Base-by-base conservation (phyloP, 345 rosid species). In the Noccaea bulbosa region DNA sequence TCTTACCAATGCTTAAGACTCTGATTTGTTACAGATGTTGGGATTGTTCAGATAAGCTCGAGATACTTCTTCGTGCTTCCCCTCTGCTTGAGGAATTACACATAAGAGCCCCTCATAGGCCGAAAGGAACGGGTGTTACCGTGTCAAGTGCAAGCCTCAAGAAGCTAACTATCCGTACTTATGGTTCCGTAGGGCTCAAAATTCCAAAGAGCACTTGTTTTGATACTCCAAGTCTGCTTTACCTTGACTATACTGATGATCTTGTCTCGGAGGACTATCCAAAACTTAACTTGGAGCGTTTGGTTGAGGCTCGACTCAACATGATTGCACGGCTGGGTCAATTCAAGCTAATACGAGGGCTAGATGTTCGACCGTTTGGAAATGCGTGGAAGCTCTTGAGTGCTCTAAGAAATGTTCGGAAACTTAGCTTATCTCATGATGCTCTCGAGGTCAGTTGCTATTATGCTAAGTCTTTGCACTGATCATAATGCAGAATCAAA, bases 381-480 rank as follows among this genome's bases (percentile, higher is more conserved):
- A 46, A 46, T 15, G 51, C 16, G 8, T 46, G 24, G 51, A 46
- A 46, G 51, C 11, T 46, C 51, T 5, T 46, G 7, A 46, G 51
- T 15, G 51, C 20, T 4, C 7, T 46, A 0, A 46, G 24, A 46
- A 46, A 46, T 46, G 51, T 46, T 46, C 24, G 4, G 11, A 2
- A 1, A 6, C 51, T 46, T 46, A 2, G 9, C 51, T 46, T 46
- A 15, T 6, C 24, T 16, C 1, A 27, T 16, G 6, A 2, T 7
- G 16, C 51, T 46, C 51, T 46, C 24, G 51, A 46, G 51, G 51
- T 46, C 51, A 16, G 51, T 46, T 16, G 8, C 51, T 16, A 16
- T 46, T 16, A 5, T 43, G 47, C 3, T 43, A 43, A 43, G 16
- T 41, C 0, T 1, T 3, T 11, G 12, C 45, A 11, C 14, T 11